These are phyloP conservation scores for Colletotrichum lentis DNA, from an alignment of 2,329 filamentous ascomycete genomes.

Conservation along the genomic window DNA sequence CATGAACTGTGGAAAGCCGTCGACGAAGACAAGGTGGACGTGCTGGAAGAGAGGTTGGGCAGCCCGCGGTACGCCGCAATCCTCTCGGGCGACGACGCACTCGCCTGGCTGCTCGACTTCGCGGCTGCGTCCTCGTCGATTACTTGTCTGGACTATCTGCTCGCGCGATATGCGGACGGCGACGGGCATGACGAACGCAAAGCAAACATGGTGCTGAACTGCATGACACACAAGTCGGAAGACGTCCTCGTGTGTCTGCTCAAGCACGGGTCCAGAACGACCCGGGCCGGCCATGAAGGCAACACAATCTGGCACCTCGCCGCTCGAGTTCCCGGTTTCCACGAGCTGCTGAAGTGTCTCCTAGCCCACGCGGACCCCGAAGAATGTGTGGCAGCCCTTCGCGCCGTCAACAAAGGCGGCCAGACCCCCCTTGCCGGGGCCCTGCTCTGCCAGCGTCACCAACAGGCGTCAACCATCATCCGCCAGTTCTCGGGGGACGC, in stretches of 20 bases:
- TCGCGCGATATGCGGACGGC: neutral
- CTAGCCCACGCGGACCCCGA: neutral
- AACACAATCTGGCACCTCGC: conserved; percentile 21
- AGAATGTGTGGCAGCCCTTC: neutral
- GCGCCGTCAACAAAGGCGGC: neutral
- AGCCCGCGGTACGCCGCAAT: neutral
- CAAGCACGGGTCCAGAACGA: conserved; percentile 3
- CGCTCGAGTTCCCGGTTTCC: neutral
- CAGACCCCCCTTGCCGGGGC: conserved; percentile 13
- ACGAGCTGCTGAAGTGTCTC: neutral
- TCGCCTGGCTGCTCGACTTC: conserved; percentile 1
- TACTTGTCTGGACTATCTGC: neutral
- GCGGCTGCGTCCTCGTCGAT: neutral
- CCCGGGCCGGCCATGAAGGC: neutral
- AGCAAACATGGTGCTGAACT: neutral
- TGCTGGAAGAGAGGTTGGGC: neutral
- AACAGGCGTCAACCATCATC: neutral
- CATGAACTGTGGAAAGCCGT: conserved; percentile 13
- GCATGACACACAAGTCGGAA: neutral
- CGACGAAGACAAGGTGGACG: neutral
- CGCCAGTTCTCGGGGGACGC: neutral
- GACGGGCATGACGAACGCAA: neutral
- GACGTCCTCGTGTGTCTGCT: conserved; percentile 15
- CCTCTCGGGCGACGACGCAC: neutral
- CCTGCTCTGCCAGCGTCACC: neutral